Evolutionary conservation across 768 basidiomycete species (phyloP).

Genomic region (Hortiboletus campestris): DNA sequence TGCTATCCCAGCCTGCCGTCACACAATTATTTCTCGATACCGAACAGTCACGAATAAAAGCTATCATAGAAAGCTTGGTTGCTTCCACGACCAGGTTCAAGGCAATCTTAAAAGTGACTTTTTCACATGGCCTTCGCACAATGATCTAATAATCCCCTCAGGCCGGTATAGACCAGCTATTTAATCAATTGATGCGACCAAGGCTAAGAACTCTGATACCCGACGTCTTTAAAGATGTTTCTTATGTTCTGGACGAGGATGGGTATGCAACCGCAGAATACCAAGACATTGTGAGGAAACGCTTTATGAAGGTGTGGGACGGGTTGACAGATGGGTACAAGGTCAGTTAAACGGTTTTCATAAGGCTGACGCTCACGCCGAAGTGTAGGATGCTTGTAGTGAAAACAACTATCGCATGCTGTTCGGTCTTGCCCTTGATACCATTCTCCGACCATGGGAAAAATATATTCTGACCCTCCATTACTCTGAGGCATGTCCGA

Average conservation of each 20-base stretch:
- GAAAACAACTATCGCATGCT: slow-evolving; percentile 85
- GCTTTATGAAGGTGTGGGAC: slow-evolving; percentile 91
- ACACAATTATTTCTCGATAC: slow-evolving; percentile 64
- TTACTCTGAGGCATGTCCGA: slow-evolving; percentile 75
- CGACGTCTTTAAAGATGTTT: slow-evolving; percentile 89
- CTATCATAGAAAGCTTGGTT: slow-evolving; percentile 48
- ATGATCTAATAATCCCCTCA: slow-evolving; percentile 28
- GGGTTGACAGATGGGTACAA: slow-evolving; percentile 82
- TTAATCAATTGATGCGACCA: slow-evolving; percentile 91
- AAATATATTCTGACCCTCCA: slow-evolving; percentile 75
- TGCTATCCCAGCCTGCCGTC: slow-evolving; percentile 52
- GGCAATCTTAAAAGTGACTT: slow-evolving; percentile 67
- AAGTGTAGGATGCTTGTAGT: slow-evolving; percentile 73
- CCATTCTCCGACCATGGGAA: slow-evolving; percentile 94
- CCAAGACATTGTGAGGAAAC: slow-evolving; percentile 82
- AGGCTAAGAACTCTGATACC: slow-evolving; percentile 77
- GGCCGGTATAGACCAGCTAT: slow-evolving; percentile 89
- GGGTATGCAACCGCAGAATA: slow-evolving; percentile 79
- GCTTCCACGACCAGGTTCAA: slow-evolving; percentile 64
- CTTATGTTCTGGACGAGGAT: slow-evolving; percentile 89
- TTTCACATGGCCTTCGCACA: not conserved
- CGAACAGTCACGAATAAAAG: slow-evolving; percentile 52
- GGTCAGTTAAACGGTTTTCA: slow-evolving; percentile 38
- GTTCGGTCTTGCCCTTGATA: slow-evolving; percentile 82
- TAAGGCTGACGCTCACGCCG: not conserved